Evolutionary conservation across 164 flowering plant species (phyloP).

Genomic region (Vitis amurensis): DNA sequence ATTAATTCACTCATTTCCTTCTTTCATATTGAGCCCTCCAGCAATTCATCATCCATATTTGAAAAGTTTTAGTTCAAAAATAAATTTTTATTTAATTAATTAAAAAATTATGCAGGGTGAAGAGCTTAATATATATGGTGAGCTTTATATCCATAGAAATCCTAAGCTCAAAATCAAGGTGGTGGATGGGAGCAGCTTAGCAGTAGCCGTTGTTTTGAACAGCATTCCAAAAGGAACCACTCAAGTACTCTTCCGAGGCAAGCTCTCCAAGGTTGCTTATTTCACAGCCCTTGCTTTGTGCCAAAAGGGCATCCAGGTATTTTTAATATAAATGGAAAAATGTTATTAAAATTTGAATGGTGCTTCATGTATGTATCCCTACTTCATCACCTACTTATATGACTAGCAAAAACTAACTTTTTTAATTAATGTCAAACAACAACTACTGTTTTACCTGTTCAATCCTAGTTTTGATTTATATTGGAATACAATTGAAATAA

Average conservation of each 20-base stretch:
- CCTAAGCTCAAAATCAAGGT: conserved; percentile 42
- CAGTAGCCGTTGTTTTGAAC: conserved; percentile 56
- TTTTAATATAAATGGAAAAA: background rate
- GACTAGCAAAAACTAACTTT: background rate
- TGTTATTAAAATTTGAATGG: background rate
- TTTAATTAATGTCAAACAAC: background rate
- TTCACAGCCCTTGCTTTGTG: conserved; percentile 41
- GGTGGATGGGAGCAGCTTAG: conserved; percentile 75
- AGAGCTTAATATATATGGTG: conserved; percentile 42
- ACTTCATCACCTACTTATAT: no score
- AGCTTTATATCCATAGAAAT: conserved; percentile 30
- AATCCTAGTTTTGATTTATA: no score
- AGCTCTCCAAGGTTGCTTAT: conserved; percentile 39
- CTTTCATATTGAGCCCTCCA: background rate
- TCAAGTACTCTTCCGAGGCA: conserved; percentile 50
- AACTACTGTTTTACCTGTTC: background rate
- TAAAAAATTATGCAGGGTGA: conserved; percentile 29
- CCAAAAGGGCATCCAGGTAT: conserved; percentile 50
- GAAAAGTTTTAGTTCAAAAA: no score
- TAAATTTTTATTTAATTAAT: background rate
- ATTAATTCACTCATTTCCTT: no score
- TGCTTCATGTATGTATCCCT: background rate
- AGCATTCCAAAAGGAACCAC: conserved; percentile 58
- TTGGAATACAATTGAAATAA: background rate
- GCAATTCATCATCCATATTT: background rate